phyloP scores from a whole-genome alignment of 306 rosid species.

The Ormosia emarginata region DNA sequence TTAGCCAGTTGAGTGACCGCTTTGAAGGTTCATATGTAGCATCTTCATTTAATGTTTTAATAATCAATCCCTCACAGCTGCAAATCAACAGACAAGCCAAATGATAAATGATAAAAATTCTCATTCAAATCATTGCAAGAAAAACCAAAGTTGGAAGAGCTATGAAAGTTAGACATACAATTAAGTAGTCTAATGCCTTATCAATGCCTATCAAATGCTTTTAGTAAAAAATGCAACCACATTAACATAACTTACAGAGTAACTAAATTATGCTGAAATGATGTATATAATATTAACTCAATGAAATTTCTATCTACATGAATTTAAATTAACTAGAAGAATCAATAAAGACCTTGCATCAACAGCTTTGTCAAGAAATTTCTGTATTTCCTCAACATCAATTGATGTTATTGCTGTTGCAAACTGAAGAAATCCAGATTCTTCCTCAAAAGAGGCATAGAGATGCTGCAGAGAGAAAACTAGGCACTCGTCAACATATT shows the following conservation, averaged over 20 bases:
- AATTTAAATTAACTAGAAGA: slow-evolving; percentile 18
- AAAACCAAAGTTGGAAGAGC: neutral
- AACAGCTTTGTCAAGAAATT: slow-evolving; percentile 75
- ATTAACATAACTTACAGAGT: slow-evolving; percentile 1
- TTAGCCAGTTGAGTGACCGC: slow-evolving; percentile 89
- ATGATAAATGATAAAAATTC: neutral
- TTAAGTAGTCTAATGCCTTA: neutral
- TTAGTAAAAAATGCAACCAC: neutral
- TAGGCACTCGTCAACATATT: slow-evolving; percentile 10
- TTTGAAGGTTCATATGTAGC: slow-evolving; percentile 94
- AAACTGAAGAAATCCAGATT: slow-evolving; percentile 74
- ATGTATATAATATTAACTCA: neutral
- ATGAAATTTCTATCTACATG: slow-evolving; percentile 12
- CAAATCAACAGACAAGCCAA: slow-evolving; percentile 27
- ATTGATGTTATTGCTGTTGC: slow-evolving; percentile 86
- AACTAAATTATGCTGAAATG: neutral
- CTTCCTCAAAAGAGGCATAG: slow-evolving; percentile 75
- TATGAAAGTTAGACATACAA: slow-evolving; percentile 3
- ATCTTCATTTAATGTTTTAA: slow-evolving; percentile 77
- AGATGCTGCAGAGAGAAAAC: slow-evolving; percentile 59
- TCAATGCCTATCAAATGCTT: neutral
- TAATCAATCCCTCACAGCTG: slow-evolving; percentile 90
- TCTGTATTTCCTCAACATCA: slow-evolving; percentile 90
- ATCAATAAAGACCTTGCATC: slow-evolving; percentile 52
- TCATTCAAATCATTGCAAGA: neutral